Base-by-base conservation (phyloP, 2,329 filamentous ascomycete genomes). In the Colletotrichum siamense region DNA sequence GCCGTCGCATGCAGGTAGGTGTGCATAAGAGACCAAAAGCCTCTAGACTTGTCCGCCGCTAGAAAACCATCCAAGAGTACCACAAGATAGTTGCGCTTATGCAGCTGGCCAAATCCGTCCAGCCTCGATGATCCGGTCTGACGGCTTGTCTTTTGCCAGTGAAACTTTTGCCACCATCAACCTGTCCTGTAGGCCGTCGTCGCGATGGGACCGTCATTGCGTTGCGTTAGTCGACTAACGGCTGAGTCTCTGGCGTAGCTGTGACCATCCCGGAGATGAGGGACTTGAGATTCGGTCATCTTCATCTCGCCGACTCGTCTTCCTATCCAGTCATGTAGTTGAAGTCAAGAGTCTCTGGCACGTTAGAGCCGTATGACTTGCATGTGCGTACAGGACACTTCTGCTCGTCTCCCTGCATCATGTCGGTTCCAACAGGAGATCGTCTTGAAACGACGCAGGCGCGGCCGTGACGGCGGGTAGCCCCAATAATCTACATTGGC, bases 21-120 rank as follows among this genome's bases (percentile, higher is more conserved):
- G 61, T 69, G 59, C 69, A 63, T 70, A 71, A 70, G 66, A 63
- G 32, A 52, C 26, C 62, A 15, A 22, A 64, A 63, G 59, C 44
- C 57, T 69, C 30, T 63, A 26, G 70, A 57, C 70, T 36, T 49
- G 63, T 36, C 26, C 44, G 69, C 62, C 73, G 73, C 73, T 73
- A 75, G 73, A 69, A 75, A 73, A 18, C 28, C 26, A 39, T 68
- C 69, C 73, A 67, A 63, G 57, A 39, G 49, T 63, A 73, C 62
- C 73, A 69, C 65, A 36, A 12, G 63, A 76, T 69, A 76, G 75
- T 71, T 81, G 76, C 80, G 78, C 78, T 77, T 77, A 77, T 79
- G 79, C 78, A 78, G 64, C 66, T 61, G 49, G 28, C 72, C 69
- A 44, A 18, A 70, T 72, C 32, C 34, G 64, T 76, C 65, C 36